Evolutionary conservation across 805 yeast genomes (phyloP).

Genomic region (Starmerella bombicola): DNA sequence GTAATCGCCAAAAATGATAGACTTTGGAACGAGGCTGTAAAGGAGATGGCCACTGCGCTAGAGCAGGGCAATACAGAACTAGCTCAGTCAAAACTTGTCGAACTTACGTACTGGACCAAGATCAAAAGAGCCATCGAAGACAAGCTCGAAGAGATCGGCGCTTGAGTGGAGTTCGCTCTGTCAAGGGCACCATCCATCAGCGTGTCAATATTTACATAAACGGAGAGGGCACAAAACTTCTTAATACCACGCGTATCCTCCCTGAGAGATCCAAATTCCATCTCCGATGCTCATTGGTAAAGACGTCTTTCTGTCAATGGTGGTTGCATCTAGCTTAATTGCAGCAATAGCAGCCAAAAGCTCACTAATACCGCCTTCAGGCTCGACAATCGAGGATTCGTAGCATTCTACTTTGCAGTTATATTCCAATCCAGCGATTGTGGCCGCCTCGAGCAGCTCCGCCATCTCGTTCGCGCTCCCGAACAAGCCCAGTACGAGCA

Average conservation of each 20-base stretch:
- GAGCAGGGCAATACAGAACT: constrained; percentile 38
- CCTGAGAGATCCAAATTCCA: constrained; percentile 11
- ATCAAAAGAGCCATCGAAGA: constrained; percentile 57
- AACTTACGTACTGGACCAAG: constrained; percentile 73
- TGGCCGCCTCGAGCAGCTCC: constrained; percentile 8
- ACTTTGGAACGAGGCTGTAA: constrained; percentile 40
- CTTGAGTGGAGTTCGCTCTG: too few species aligned
- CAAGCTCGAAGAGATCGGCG: constrained; percentile 10
- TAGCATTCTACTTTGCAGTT: constrained; percentile 8
- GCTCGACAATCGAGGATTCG: constrained; percentile 10
- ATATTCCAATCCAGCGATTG: constrained; percentile 7
- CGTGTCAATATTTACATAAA: too few species aligned
- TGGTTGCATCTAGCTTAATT: neutral
- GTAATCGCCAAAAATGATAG: constrained; percentile 45
- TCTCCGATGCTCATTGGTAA: constrained; percentile 13
- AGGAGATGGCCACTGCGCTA: constrained; percentile 38
- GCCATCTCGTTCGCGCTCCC: constrained; percentile 18
- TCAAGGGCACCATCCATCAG: too few species aligned
- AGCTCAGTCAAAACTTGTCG: constrained; percentile 56
- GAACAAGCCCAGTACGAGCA: constrained; percentile 12
- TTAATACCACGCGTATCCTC: constrained; percentile 16
- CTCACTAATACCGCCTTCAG: constrained; percentile 3
- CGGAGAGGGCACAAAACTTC: too few species aligned
- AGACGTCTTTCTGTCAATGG: constrained; percentile 2
- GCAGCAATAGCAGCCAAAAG: constrained; percentile 9